These are phyloP conservation scores for Diplodia corticola DNA, from an alignment of 2,329 filamentous ascomycete species.

Conservation along the genomic window DNA sequence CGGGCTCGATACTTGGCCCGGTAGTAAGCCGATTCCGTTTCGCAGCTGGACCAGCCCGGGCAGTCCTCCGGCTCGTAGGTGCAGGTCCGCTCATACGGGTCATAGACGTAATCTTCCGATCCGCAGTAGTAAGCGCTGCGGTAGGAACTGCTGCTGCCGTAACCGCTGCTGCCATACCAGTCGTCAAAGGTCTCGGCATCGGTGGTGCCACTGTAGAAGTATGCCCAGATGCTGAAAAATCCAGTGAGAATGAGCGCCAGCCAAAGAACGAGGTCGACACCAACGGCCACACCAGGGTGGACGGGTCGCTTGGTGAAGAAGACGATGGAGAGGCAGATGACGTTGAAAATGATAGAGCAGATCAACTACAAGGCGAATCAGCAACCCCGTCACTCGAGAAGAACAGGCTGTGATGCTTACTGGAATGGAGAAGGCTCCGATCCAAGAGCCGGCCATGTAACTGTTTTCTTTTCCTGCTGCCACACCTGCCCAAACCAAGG, in stretches of 20 bases:
- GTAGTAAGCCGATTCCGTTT: slow-evolving; percentile 34
- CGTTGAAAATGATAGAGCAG: slow-evolving; percentile 35
- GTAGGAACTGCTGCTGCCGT: slow-evolving; percentile 25
- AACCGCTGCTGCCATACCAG: slow-evolving; percentile 25
- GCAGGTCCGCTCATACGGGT: neutral
- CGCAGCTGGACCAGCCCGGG: slow-evolving; percentile 30
- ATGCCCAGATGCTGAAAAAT: slow-evolving; percentile 30
- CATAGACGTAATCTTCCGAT: slow-evolving; percentile 1
- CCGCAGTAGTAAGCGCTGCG: slow-evolving; percentile 17
- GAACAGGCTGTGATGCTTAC: neutral
- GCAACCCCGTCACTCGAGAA: neutral
- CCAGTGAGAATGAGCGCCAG: slow-evolving; percentile 34
- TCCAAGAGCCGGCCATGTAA: neutral
- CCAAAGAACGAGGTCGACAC: slow-evolving; percentile 40
- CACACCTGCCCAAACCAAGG: neutral
- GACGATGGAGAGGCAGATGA: slow-evolving; percentile 32
- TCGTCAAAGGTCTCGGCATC: slow-evolving; percentile 26
- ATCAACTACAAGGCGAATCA: slow-evolving; percentile 25
- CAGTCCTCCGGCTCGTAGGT: neutral
- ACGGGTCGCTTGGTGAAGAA: slow-evolving; percentile 29
- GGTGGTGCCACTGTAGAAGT: slow-evolving; percentile 21
- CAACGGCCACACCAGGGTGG: slow-evolving; percentile 38
- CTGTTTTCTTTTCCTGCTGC: neutral
- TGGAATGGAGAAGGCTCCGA: slow-evolving; percentile 30
- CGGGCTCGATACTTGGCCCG: slow-evolving; percentile 26